A percentile compares a stretch with the other conserved stretches of the same genome.
phyloP scores from a whole-genome alignment of 1,284 basidiomycete species.

The Melampsora americana region DNA sequence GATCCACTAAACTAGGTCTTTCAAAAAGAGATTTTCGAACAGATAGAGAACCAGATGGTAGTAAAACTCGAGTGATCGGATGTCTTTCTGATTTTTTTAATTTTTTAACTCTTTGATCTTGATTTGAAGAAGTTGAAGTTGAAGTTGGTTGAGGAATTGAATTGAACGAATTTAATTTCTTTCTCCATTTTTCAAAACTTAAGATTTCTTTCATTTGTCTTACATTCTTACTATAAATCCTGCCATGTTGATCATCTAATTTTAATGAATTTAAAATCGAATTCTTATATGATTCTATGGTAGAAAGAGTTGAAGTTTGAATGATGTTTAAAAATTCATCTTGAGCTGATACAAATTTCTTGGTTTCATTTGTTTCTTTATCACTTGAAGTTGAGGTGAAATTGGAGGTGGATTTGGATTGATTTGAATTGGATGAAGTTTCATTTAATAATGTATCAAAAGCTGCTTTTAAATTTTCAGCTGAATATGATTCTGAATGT shows the following conservation, averaged over 20 bases:
- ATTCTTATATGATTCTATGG: constrained; percentile 13
- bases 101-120: not conserved
- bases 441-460: constrained; percentile 17
- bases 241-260: constrained; percentile 19
- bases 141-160: not conserved
- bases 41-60: not conserved
- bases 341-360: not conserved
- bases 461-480: constrained; percentile 22
- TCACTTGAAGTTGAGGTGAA: too few relatives aligned
- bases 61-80: not conserved
- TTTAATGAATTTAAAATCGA: constrained; percentile 24
- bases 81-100: not conserved
- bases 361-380: not conserved
- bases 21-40: constrained; percentile 26
- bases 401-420: not conserved
- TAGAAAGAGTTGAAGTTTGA: constrained; percentile 26
- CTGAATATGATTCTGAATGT: constrained; percentile 39
- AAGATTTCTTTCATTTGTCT: constrained; percentile 40
- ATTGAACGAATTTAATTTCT: constrained; percentile 8
- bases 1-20: constrained; percentile 24
- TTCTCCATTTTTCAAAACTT: constrained; percentile 36
- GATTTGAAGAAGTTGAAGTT: too few relatives aligned
- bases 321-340: not conserved
- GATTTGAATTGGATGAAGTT: not conserved
- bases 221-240: constrained; percentile 40